Evolutionary conservation across 495 filamentous ascomycete species (phyloP), one percentile per base, ranked within the genome.

Genomic region (Cryomyces antarcticus): DNA sequence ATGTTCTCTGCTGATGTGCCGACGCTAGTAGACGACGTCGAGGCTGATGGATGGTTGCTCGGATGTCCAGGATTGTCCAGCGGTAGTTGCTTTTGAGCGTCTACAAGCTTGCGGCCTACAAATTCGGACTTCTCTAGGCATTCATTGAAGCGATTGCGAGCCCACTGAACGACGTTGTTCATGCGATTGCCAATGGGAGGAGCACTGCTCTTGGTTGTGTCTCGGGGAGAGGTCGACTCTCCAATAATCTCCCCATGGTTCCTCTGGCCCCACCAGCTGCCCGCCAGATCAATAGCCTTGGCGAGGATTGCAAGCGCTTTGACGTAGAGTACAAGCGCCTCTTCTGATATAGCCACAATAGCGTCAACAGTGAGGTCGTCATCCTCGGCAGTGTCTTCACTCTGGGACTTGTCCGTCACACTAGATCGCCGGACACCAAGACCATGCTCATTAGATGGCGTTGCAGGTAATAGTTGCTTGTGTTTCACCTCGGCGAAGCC

Each of bases 401-500:
- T 62, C 38, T 61, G 57, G 49, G 7, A 59, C 58, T 53, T 59
- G 62, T 10, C 56, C 54, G 11, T 60, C 42, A 37, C 58, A 11
- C 72, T 70, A 28, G 63, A 52, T 44, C 71, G 62, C 49, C 65
- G 70, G 5, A 80, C 72, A 24, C 79, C 76, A 27, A 84, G 68
- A 7, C 75, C 76, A 49, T 74, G 70, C 38, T 78, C 73, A 49
- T 72, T 74, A 0, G 79, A 85, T 10, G 88, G 89, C 5, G 82
- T 76, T 27, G 89, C 58, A 5, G 89, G 89, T 9, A 96, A 71
- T 30, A 97, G 70, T 54, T 97, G 89, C 59, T 89, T 89, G 63
- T 88, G 95, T 61, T 97, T 97, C 47, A 97, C 87, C 59, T 96
- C 89, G 7, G 89, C 89, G 61, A 96, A 95, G 17, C 84, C 84